A percentile compares a stretch with the other conserved stretches of the same genome.
phyloP scores from a whole-genome alignment of 2,329 filamentous ascomycete genomes.

The Zopfia rhizophila region DNA sequence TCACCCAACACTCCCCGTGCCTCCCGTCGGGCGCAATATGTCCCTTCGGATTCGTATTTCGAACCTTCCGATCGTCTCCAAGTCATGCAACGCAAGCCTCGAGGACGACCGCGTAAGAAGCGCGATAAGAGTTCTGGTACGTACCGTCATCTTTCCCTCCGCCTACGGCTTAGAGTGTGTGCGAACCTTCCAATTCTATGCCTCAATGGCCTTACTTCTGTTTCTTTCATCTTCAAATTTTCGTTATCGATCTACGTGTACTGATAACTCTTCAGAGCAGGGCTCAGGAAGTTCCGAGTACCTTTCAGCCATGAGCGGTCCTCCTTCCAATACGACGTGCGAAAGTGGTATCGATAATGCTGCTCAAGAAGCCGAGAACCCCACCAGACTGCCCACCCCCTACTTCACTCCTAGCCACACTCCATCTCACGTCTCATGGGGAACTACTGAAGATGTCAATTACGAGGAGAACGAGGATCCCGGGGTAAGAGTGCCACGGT shows the following conservation, averaged over 20 bases:
- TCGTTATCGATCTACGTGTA: background rate
- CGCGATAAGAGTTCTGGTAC: constrained; percentile 4
- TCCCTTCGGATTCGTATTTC: background rate
- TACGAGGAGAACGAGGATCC: background rate
- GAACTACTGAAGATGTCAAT: constrained; percentile 7
- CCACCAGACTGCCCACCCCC: constrained; percentile 2
- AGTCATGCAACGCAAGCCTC: background rate
- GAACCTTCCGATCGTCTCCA: background rate
- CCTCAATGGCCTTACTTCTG: too few species aligned
- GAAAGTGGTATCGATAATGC: background rate
- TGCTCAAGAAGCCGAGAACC: background rate
- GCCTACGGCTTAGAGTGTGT: too few species aligned
- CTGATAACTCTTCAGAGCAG: background rate
- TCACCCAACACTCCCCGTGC: background rate
- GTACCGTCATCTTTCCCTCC: background rate
- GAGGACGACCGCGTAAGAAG: background rate
- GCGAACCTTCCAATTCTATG: too few species aligned
- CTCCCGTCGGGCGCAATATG: background rate
- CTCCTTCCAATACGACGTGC: background rate
- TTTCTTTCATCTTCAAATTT: too few species aligned
- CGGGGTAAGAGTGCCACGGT: constrained; percentile 6
- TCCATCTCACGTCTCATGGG: constrained; percentile 16
- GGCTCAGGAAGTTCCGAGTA: constrained; percentile 6
- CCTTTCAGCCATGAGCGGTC: constrained; percentile 1
- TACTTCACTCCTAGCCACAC: constrained; percentile 23